Evolutionary conservation across 2,329 filamentous ascomycete genomes (phyloP).

Genomic region (Beauveria asiatica): DNA sequence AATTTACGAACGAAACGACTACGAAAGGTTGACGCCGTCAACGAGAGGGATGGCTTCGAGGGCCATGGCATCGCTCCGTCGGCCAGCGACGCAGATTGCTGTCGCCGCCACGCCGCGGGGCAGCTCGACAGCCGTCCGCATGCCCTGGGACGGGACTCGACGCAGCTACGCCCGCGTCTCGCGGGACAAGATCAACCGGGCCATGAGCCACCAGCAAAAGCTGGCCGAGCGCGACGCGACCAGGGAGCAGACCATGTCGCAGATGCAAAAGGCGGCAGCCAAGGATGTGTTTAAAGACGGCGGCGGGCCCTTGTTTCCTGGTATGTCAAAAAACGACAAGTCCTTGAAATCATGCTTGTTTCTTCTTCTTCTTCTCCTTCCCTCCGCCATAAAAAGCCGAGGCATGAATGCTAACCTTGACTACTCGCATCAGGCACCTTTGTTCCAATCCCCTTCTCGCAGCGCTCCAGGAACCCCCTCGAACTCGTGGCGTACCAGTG

Average conservation of each 20-base stretch:
- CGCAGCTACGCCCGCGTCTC: neutral
- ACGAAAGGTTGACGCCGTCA: neutral
- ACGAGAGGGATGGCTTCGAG: neutral
- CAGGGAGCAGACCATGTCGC: constrained; percentile 21
- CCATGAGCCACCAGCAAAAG: neutral
- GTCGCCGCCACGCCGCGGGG: neutral
- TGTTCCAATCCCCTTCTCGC: constrained; percentile 32
- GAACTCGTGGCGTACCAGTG: constrained; percentile 29
- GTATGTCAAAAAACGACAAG: constrained; percentile 12
- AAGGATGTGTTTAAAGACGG: constrained; percentile 26
- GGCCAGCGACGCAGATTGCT: neutral
- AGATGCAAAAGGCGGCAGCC: constrained; percentile 23
- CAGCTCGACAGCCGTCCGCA: neutral
- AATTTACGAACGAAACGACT: neutral
- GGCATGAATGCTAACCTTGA: neutral
- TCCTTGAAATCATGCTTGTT: no score
- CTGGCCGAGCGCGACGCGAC: constrained; percentile 16
- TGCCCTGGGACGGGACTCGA: neutral
- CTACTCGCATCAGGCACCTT: constrained; percentile 35
- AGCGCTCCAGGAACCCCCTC: constrained; percentile 22
- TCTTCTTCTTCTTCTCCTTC: no score
- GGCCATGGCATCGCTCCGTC: constrained; percentile 2
- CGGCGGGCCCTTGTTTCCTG: constrained; percentile 27
- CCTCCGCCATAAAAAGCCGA: neutral
- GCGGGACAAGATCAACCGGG: neutral